Conservation (phyloP, 116 monocot genomes). For the Iris pallida region DNA sequence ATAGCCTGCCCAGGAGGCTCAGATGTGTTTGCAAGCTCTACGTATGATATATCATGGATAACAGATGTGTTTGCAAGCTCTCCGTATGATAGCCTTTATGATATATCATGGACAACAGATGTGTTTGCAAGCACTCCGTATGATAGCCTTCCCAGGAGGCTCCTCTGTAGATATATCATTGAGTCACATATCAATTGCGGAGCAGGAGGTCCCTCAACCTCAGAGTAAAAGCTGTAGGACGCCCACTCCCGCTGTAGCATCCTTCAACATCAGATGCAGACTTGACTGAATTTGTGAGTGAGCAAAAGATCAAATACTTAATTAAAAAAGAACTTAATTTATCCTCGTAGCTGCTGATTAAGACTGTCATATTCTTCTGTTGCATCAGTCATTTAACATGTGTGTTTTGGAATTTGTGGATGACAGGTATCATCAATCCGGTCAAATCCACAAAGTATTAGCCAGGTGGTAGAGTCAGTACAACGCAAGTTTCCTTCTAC, state of each 20-base stretch:
- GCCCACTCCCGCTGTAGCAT: slow-evolving; percentile 15
- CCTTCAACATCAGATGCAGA: slow-evolving; percentile 32
- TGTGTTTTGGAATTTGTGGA: neutral
- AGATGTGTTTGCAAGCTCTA: slow-evolving; percentile 61
- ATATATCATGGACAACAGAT: too few species aligned
- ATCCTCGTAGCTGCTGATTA: too few species aligned
- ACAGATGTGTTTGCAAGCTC: slow-evolving; percentile 59
- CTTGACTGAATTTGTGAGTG: slow-evolving; percentile 68
- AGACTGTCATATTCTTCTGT: too few species aligned
- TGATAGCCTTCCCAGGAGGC: slow-evolving; percentile 42
- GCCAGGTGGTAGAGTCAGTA: slow-evolving; percentile 50
- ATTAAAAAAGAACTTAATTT: too few species aligned
- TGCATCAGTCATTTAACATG: too few species aligned
- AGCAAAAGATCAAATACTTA: neutral
- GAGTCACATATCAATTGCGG: slow-evolving; percentile 12
- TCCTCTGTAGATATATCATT: slow-evolving; percentile 31
- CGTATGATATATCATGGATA: too few species aligned
- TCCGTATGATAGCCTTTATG: slow-evolving; percentile 45
- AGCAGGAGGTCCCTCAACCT: slow-evolving; percentile 15
- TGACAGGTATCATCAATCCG: slow-evolving; percentile 46
- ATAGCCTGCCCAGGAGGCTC: slow-evolving; percentile 63
- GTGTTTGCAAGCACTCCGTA: slow-evolving; percentile 60
- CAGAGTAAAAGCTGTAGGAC: slow-evolving; percentile 15
- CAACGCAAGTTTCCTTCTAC: slow-evolving; percentile 43
- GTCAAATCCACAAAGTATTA: slow-evolving; percentile 41